A percentile compares a stretch with the other conserved stretches of the same genome.
Evolutionary conservation across 768 basidiomycete genomes (phyloP).

Genomic region (Gymnopilus dilepis): DNA sequence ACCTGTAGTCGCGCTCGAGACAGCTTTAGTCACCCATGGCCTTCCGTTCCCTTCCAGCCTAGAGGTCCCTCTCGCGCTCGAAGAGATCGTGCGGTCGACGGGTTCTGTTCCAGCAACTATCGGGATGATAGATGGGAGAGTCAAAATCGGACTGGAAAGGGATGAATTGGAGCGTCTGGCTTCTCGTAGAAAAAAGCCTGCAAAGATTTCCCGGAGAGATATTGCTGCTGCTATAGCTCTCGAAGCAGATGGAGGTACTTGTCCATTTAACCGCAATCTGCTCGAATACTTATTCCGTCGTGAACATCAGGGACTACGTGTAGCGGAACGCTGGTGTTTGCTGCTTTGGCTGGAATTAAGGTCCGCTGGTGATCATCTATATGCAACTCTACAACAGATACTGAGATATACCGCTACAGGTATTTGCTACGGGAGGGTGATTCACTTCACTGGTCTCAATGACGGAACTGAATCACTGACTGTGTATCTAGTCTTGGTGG

Average conservation of each 20-base stretch:
- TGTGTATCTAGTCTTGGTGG: constrained; percentile 37
- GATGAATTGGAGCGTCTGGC: constrained; percentile 74
- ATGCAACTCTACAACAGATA: neutral
- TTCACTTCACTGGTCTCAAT: constrained; percentile 30
- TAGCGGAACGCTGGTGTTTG: constrained; percentile 74
- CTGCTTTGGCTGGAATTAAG: constrained; percentile 87
- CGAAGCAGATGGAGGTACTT: constrained; percentile 71
- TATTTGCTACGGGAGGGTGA: constrained; percentile 93
- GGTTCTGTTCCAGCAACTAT: constrained; percentile 92
- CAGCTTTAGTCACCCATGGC: constrained; percentile 91
- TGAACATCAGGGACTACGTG: constrained; percentile 61
- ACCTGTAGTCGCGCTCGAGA: constrained; percentile 91
- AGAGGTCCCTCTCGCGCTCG: constrained; percentile 72
- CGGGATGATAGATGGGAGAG: constrained; percentile 78
- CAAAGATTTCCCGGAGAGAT: constrained; percentile 82
- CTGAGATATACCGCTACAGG: constrained; percentile 42
- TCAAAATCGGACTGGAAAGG: constrained; percentile 82
- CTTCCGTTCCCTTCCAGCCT: constrained; percentile 84
- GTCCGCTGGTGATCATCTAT: constrained; percentile 38
- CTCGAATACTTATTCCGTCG: constrained; percentile 10
- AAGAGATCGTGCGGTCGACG: constrained; percentile 71
- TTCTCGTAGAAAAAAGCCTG: constrained; percentile 48
- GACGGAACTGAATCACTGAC: neutral
- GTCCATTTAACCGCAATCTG: neutral
- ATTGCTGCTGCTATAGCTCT: constrained; percentile 75